Evolutionary conservation across 2,329 filamentous ascomycete genomes (phyloP).

Genomic region (Didymellaceae sp.): DNA sequence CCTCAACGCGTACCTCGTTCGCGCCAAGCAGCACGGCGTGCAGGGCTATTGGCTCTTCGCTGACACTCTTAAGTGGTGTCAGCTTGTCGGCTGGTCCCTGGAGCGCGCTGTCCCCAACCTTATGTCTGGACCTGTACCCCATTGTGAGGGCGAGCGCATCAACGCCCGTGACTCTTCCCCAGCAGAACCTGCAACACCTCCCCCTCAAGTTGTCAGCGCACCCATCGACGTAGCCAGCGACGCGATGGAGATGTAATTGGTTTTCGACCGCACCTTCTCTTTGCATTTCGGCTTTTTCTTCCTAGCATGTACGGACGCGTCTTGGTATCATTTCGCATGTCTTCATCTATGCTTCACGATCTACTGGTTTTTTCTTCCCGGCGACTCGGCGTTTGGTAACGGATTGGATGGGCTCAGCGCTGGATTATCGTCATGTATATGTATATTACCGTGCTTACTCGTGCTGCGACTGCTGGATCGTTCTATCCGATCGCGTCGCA

Average conservation of each 20-base stretch:
- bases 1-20: conserved; percentile 56
- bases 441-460: conserved; percentile 37
- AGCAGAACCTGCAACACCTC: conserved; percentile 32
- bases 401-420: conserved; percentile 39
- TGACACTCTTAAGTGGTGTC: conserved; percentile 56
- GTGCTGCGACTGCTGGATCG: conserved; percentile 47
- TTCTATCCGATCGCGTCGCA: conserved; percentile 39
- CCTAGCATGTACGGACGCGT: conserved; percentile 28
- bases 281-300: conserved; percentile 23
- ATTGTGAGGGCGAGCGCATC: conserved; percentile 48
- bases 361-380: conserved; percentile 35
- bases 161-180: conserved; percentile 46
- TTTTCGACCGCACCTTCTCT: conserved; percentile 8
- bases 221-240: conserved; percentile 35
- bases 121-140: conserved; percentile 45
- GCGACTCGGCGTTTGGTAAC: conserved; percentile 43
- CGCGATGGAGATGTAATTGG: conserved; percentile 46
- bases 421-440: conserved; percentile 39
- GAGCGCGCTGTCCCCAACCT: conserved; percentile 46
- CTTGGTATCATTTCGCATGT: conserved; percentile 32
- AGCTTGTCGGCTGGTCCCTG: conserved; percentile 52
- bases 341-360: conserved; percentile 33
- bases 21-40: conserved; percentile 53
- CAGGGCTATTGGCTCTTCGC: conserved; percentile 56
- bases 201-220: conserved; percentile 28